Percentiles rank a stretch among this genome's conserved stretches.
Evolutionary conservation across 768 basidiomycete species (phyloP).

Genomic region (Tricholoma terreum): DNA sequence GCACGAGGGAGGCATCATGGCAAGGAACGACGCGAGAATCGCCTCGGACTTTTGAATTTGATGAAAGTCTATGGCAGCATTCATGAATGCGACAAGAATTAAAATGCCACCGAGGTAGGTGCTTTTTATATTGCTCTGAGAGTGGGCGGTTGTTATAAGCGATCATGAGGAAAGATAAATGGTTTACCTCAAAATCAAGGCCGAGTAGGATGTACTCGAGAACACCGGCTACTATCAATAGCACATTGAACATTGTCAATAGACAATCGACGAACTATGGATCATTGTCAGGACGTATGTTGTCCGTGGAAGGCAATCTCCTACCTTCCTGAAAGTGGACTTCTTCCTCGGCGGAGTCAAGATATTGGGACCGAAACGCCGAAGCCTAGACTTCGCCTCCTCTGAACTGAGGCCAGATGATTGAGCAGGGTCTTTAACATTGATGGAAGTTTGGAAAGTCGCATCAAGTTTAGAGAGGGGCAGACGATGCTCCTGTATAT

Average conservation of each 20-base stretch:
- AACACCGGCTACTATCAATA: slow-evolving; percentile 63
- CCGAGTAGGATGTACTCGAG: slow-evolving; percentile 65
- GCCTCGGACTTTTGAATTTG: slow-evolving; percentile 75
- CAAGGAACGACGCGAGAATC: slow-evolving; percentile 68
- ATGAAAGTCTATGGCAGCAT: slow-evolving; percentile 68
- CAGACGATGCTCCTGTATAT: slow-evolving; percentile 56
- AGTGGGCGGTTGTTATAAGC: slow-evolving; percentile 12
- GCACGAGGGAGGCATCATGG: slow-evolving; percentile 71
- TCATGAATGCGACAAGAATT: slow-evolving; percentile 64
- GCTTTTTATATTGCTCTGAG: slow-evolving; percentile 56
- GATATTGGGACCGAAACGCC: slow-evolving; percentile 56
- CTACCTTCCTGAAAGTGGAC: slow-evolving; percentile 60
- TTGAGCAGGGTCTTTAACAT: slow-evolving; percentile 47
- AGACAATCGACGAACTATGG: slow-evolving; percentile 61
- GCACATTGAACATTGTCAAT: slow-evolving; percentile 62
- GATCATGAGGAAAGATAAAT: not conserved
- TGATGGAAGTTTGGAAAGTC: slow-evolving; percentile 46
- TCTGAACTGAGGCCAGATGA: slow-evolving; percentile 50
- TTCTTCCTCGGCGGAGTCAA: slow-evolving; percentile 68
- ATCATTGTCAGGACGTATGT: slow-evolving; percentile 5
- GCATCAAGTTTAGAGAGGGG: slow-evolving; percentile 38
- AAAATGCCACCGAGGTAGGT: slow-evolving; percentile 70
- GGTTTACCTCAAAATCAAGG: slow-evolving; percentile 52
- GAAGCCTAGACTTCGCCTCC: slow-evolving; percentile 54
- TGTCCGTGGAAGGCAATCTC: not conserved